Evolutionary conservation across 176 grass and related monocot genomes (phyloP).

Genomic region (Secale cereale): DNA sequence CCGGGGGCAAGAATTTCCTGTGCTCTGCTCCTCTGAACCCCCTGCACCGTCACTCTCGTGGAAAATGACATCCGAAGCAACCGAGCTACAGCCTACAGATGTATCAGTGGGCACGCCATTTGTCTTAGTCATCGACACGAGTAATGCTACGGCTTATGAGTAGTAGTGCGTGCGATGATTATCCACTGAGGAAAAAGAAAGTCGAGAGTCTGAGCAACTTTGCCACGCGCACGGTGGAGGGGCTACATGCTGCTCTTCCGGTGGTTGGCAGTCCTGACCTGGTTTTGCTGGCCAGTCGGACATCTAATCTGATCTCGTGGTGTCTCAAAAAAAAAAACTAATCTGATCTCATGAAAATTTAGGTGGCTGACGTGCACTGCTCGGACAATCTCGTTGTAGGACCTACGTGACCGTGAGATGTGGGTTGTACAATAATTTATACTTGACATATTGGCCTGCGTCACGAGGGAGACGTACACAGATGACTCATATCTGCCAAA

Average conservation of each 20-base stretch:
- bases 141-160: too few species aligned
- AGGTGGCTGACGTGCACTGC: background rate
- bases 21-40: background rate
- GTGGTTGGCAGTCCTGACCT: background rate
- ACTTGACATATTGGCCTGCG: too few species aligned
- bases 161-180: background rate
- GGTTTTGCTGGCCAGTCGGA: background rate
- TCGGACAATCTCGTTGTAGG: too few species aligned
- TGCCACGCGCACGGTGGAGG: background rate
- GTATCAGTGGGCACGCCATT: background rate
- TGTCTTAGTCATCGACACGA: background rate
- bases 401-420: too few species aligned
- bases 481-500: too few species aligned
- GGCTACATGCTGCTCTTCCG: background rate
- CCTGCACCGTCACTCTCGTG: background rate
- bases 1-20: slow-evolving; percentile 6
- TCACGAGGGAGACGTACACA: too few species aligned
- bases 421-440: too few species aligned
- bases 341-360: background rate
- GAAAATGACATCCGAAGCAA: slow-evolving; percentile 36
- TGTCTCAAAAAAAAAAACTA: too few species aligned
- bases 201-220: background rate
- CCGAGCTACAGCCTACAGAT: background rate
- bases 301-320: too few species aligned
- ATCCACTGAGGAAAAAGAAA: slow-evolving; percentile 22